Evolutionary conservation across 106 monocot genomes (phyloP).

Genomic region (Dendrobium officinale): DNA sequence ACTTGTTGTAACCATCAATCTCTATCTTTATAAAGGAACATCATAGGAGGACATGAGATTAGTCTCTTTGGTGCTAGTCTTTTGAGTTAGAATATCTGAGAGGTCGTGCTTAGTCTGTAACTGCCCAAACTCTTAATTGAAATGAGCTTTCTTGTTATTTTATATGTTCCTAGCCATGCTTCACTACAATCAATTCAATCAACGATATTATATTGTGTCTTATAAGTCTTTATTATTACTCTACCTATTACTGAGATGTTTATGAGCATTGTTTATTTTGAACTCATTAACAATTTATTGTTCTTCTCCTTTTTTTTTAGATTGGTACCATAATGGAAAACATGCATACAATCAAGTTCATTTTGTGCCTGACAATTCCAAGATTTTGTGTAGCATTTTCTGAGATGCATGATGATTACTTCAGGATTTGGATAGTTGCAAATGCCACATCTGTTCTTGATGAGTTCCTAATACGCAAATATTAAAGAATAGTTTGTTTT

Average conservation of each 20-base stretch:
- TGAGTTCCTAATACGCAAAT: background rate
- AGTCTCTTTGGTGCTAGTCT: no score
- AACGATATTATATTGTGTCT: no score
- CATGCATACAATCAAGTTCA: background rate
- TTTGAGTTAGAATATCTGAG: no score
- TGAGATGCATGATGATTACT: background rate
- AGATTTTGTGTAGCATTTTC: background rate
- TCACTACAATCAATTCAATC: no score
- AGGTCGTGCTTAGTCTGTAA: no score
- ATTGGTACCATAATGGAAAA: background rate
- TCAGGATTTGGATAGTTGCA: background rate
- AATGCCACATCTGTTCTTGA: background rate
- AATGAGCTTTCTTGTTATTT: no score
- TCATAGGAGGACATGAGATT: no score
- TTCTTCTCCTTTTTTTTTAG: background rate
- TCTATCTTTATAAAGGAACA: no score
- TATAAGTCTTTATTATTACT: background rate
- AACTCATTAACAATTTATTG: background rate
- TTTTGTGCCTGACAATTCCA: background rate
- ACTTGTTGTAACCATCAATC: no score
- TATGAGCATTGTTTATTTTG: background rate
- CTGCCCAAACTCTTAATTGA: no score
- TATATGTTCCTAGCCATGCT: no score
- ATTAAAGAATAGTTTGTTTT: conserved; percentile 1
- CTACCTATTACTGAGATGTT: background rate